Evolutionary conservation across 2,329 filamentous ascomycete genomes (phyloP).

Genomic region (Fusarium brachygibbosum): DNA sequence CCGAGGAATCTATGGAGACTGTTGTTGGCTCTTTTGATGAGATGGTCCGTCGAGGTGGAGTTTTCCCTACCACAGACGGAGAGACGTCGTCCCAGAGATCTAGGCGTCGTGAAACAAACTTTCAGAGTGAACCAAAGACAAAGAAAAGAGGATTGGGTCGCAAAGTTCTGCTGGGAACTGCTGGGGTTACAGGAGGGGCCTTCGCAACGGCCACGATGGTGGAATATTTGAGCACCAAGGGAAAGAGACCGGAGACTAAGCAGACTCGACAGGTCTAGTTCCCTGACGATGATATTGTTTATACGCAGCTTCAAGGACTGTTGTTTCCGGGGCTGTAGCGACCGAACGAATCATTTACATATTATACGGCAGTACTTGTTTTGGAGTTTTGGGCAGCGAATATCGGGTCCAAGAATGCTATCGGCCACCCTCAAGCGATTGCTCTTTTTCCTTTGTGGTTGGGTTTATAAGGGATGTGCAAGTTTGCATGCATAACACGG

Average conservation of each 20-base stretch:
- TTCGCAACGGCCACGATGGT: constrained; percentile 71
- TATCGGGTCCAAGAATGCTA: constrained; percentile 1
- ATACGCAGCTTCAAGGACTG: not conserved
- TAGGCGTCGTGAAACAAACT: not conserved
- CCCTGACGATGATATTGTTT: not conserved
- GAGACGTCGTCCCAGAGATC: not conserved
- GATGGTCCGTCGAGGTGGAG: constrained; percentile 64
- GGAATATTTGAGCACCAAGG: constrained; percentile 68
- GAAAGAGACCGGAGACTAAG: constrained; percentile 49
- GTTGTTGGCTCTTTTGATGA: constrained; percentile 71
- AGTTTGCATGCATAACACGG: constrained; percentile 21
- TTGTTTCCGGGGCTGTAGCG: not conserved
- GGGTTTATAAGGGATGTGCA: constrained; percentile 4
- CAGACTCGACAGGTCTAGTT: constrained; percentile 9
- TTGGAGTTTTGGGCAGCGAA: constrained; percentile 29
- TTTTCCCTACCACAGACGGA: constrained; percentile 74
- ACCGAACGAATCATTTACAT: not conserved
- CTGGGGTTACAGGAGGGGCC: constrained; percentile 66
- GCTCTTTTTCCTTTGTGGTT: constrained; percentile 13
- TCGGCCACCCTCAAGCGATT: not conserved
- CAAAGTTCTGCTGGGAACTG: constrained; percentile 66
- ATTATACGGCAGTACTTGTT: not conserved
- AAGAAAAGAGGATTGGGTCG: constrained; percentile 60
- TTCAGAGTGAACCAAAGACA: constrained; percentile 44
- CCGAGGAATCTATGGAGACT: not conserved